Base-by-base conservation (phyloP, 495 filamentous ascomycete species). In the Neurospora sp. region DNA sequence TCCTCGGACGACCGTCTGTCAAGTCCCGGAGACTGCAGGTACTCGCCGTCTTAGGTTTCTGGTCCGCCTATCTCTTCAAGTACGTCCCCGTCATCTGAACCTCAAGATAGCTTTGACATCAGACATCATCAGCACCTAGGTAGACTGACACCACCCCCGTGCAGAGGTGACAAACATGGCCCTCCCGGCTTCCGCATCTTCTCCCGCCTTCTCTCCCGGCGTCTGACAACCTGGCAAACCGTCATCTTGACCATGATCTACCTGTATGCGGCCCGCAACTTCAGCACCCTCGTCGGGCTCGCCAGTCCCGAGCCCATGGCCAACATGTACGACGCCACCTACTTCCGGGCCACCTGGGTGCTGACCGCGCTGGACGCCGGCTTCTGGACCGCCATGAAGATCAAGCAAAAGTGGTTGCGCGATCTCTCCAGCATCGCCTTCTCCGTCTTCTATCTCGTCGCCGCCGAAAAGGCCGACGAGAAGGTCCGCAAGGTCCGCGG, bases 371-470 rank as follows among this genome's bases (percentile, higher is more conserved):
- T 99, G 72, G 96, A 99, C 79, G 96, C 96, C 11, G 96, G 96
- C 0, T 99, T 97, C 81, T 99, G 96, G 96, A 97, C 94, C 0
- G 96, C 96, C 6, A 99, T 99, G 96, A 91, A 89, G 71, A 92
- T 99, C 69, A 88, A 87, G 68, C 88, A 85, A 71, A 94, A 93
- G 76, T 94, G 92, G 91, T 78, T 96, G 20, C 86, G 93, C 35
- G 94, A 98, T 79, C 77, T 97, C 18, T 88, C 90, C 5, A 94
- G 91, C 73, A 85, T 99, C 27, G 85, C 92, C 31, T 98, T 97
- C 78, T 91, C 90, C 1, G 78, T 89, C 2, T 98, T 97, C 81
- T 99, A 99, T 80, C 83, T 99, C 69, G 86, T 98, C 71, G 93
- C 94, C 14, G 94, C 96, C 3, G 96, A 98, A 79, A 90, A 92